Evolutionary conservation across 2,329 filamentous ascomycete genomes (phyloP).

Genomic region (Neonectria ditissima): DNA sequence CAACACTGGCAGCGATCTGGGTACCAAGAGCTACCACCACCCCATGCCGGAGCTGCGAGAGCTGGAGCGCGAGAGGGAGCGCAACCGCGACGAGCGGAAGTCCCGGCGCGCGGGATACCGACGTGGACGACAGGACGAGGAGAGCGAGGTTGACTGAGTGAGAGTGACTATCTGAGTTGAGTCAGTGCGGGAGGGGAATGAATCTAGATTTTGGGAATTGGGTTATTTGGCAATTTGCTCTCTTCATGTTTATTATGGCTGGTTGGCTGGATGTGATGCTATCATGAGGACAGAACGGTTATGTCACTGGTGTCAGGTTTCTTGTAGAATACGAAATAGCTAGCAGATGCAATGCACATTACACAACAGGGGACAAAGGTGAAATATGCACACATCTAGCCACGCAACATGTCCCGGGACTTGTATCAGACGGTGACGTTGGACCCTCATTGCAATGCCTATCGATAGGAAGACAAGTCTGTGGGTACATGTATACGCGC

Average conservation of each 20-base stretch:
- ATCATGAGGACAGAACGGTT: conserved; percentile 23
- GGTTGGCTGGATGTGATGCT: conserved; percentile 20
- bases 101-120: conserved; percentile 51
- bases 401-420: background rate
- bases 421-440: background rate
- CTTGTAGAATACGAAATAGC: conserved; percentile 27
- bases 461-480: background rate
- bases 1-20: conserved; percentile 60
- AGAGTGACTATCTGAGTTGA: background rate
- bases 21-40: conserved; percentile 69
- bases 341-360: conserved; percentile 9
- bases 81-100: conserved; percentile 51
- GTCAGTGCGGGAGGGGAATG: background rate
- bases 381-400: background rate
- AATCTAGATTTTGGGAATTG: conserved; percentile 7
- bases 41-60: conserved; percentile 64
- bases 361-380: background rate
- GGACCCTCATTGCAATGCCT: no score
- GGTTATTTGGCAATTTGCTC: conserved; percentile 5
- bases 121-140: conserved; percentile 48
- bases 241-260: conserved; percentile 8
- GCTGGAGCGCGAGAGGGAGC: conserved; percentile 48
- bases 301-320: conserved; percentile 19
- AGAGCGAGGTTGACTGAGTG: conserved; percentile 10
- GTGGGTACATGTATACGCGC: background rate